Base-by-base conservation (phyloP, 2,329 filamentous ascomycete genomes). In the Pseudogymnoascus sp. region DNA sequence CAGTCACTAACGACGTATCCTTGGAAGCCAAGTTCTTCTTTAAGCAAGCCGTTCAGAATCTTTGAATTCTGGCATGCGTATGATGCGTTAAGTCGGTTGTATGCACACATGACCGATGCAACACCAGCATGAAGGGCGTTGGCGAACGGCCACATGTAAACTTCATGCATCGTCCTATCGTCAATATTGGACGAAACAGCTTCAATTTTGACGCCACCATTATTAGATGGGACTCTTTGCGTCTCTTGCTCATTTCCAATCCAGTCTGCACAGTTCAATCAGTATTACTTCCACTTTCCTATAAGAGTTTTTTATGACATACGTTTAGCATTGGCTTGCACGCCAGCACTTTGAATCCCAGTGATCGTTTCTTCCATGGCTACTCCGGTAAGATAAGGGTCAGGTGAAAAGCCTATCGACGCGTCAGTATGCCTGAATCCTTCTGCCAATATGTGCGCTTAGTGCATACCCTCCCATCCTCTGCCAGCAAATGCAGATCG, bases 101-200 rank as follows among this genome's bases (percentile, higher is more conserved):
- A 78, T 1, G 86, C 84, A 72, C 84, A 85, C 85, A 87, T 87
- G 63, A 85, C 73, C 11, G 81, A 74, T 3, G 82, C 82, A 6
- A 88, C 86, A 9, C 87, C 86, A 7, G 87, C 87, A 61, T 79
- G 79, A 60, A 90, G 82, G 1, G 86, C 86, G 68, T 92, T 87
- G 25, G 82, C 86, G 69, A 92, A 92, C 0, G 89, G 89, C 89
- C 89, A 92, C 25, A 87, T 76, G 70, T 91, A 92, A 5, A 90
- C 73, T 72, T 92, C 89, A 68, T 91, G 88, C 70, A 91, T 76
- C 0, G 88, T 87, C 64, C 87, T 83, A 71, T 92, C 89, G 63
- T 89, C 87, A 16, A 89, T 77, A 67, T 87, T 87, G 43, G 81
- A 81, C 18, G 69, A 77, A 62, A 74, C 62, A 6, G 74, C 68